phyloP scores from a whole-genome alignment of 73 alveolate genomes.

The Paramecium biaurelia region DNA sequence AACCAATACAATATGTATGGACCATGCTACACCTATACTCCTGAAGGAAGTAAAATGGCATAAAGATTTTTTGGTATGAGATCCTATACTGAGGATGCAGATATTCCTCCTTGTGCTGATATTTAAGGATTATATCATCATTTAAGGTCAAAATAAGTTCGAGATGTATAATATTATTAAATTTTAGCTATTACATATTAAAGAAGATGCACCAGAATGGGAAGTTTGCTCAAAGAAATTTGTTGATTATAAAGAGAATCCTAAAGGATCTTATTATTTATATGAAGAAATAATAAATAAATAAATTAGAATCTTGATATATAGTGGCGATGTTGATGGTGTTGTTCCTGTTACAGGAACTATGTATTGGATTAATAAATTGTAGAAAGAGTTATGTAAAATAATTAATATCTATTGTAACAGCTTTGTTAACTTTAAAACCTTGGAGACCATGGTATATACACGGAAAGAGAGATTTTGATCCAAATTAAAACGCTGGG shows the following conservation, averaged over 20 bases:
- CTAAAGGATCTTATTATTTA: constrained; percentile 22
- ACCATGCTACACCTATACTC: neutral
- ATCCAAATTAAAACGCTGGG: constrained; percentile 16
- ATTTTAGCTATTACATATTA: neutral
- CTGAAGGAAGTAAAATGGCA: neutral
- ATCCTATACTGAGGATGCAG: neutral
- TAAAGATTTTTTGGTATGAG: neutral
- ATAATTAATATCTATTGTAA: neutral
- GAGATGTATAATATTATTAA: neutral
- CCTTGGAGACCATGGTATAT: constrained; percentile 52
- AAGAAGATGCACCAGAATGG: neutral
- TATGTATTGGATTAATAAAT: constrained; percentile 28
- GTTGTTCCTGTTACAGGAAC: constrained; percentile 35
- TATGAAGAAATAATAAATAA: constrained; percentile 14
- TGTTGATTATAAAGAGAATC: neutral
- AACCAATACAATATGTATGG: constrained; percentile 25
- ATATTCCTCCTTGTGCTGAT: constrained; percentile 36
- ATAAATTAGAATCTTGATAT: constrained; percentile 61
- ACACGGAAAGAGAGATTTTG: neutral
- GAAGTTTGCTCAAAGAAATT: neutral
- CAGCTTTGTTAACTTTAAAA: neutral
- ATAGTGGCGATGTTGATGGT: constrained; percentile 38
- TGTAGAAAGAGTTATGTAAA: constrained; percentile 56
- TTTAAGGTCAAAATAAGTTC: neutral
- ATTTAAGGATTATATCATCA: neutral